phyloP scores from a whole-genome alignment of 345 rosid species.

The Eucalyptus globulus region DNA sequence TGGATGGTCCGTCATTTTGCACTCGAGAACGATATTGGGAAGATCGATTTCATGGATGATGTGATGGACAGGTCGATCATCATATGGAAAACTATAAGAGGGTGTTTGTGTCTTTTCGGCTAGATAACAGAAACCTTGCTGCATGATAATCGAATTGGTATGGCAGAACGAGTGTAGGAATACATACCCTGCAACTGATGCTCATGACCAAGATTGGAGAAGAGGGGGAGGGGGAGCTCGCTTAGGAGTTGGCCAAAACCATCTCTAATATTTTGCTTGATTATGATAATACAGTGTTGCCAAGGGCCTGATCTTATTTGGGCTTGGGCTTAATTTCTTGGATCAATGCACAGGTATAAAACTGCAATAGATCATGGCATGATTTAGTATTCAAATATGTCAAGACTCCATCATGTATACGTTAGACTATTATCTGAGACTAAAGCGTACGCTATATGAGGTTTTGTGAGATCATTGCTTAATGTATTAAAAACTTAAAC shows the following conservation, averaged over 20 bases:
- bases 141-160: too few species aligned
- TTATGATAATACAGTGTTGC: neutral
- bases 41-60: neutral
- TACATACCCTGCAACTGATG: neutral
- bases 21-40: neutral
- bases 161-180: neutral
- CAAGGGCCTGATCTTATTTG: neutral
- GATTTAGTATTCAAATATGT: too few species aligned
- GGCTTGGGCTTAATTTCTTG: neutral
- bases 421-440: rapidly evolving
- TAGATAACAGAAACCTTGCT: neutral
- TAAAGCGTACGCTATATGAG: rapidly evolving
- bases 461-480: rapidly evolving
- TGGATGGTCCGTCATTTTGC: neutral
- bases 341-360: too few species aligned
- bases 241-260: neutral
- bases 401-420: neutral
- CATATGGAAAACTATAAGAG: neutral
- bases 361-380: too few species aligned
- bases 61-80: neutral
- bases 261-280: neutral
- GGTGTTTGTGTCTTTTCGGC: neutral
- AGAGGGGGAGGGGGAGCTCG: neutral
- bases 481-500: rapidly evolving
- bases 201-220: neutral